Evolutionary conservation across 1,139 yeast genomes (phyloP), one percentile per base, ranked within the genome.

Genomic region (Hansenula sp.): DNA sequence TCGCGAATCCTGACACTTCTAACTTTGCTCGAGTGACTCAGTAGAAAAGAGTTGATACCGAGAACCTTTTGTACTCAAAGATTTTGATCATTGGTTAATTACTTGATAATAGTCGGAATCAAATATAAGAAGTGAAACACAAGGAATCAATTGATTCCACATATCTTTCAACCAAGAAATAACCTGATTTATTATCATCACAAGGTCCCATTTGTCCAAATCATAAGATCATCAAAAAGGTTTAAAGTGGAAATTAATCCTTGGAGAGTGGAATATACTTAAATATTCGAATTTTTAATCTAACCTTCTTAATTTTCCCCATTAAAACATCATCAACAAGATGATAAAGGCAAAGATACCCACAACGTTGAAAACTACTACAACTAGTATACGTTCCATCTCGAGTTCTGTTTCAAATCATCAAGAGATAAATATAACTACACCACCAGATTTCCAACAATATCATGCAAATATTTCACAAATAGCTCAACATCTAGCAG

Each of bases 401-500:
- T 18, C 38, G 3, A 21, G 16, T 3, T 5, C 31, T 28, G 19
- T 21, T n/a, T 12, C 17, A 25, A 35, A 21, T 30, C 4, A 7
- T 12, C 16, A 18, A 19, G 16, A 33, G 9, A 33, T 36, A 4
- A 28, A 54, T 28, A 35, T 52, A 11, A 32, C 48, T 2, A 15
- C 21, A 2, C 50, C 50, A 13, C 49, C 58, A 4, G 47, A 57
- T 38, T 47, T 54, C 21, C 42, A 54, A 2, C 44, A 49, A 15
- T 57, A 55, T 38, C 61, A 59, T 40, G 46, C 43, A 3, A 47
- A 59, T 36, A 56, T 60, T 27, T 46, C 48, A 27, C 45, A 41
- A 28, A 51, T 60, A 13, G 50, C 61, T 1, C 41, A 47, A 4
- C 58, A 60, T 41, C 38, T 60, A 3, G 43, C 51, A 0, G 62